Base-by-base conservation (phyloP, 1,139 yeast genomes). In the Nakaseomyces glabratus region DNA sequence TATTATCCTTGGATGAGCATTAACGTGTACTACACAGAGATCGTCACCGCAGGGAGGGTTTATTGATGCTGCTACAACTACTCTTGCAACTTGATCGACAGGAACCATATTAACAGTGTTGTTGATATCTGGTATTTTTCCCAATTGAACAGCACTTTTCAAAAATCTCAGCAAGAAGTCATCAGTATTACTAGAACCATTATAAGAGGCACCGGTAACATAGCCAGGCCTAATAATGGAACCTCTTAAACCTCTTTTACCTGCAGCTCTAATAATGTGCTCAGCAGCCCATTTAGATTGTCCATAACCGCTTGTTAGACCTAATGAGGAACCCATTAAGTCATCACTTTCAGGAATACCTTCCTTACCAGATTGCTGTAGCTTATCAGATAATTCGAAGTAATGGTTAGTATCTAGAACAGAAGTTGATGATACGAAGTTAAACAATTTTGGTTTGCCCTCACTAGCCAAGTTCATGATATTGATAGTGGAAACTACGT, bases 251-350 rank as follows among this genome's bases (percentile, higher is more conserved):
- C 98, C 98, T 41, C 78, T 66, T 37, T 69, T 69, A 35, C 96
- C 97, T 6, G 98, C 98, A 41, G 69, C 70, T 56, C 97, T 75
- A 42, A 85, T 76, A 33, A 93, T 68, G 51, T 81, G 75, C 62
- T 90, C 99, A 13, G 95, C 93, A 25, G 88, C 86, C 99, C 99
- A 90, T 60, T 90, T 90, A 46, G 93, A 76, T 63, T 90, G 98
- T 28, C 98, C 99, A 52, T 90, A 90, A 11, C 98, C 99, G 42
- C 78, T 82, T 18, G 90, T 85, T 42, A 90, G 69, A 0, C 95
- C 96, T 7, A 62, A 57, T 8, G 82, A 68, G 2, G 96, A 82
- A 0, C 96, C 96, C 47, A 68, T 62, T 47, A 90, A 68, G 49
- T 78, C 82, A 58, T 90, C 98, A 8, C 77, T 62, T 58, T 90